Evolutionary conservation across 495 filamentous ascomycete species (phyloP), one percentile per base, ranked within the genome.

Genomic region (Geoglossum glabrum): DNA sequence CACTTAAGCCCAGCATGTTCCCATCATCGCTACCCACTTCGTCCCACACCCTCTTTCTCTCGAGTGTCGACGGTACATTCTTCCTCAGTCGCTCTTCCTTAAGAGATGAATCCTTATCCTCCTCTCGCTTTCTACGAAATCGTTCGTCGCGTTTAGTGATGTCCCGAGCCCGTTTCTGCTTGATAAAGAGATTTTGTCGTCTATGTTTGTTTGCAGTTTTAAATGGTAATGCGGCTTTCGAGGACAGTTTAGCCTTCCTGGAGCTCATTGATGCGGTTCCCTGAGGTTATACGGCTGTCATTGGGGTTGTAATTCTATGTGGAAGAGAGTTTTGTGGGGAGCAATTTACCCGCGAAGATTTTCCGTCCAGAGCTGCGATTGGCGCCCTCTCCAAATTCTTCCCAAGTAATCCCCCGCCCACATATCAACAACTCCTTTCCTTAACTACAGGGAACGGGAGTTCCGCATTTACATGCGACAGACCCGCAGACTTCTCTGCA

Each of bases 21-120:
- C 67, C 69, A 57, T 62, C 69, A 62, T 79, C 76, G 49, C 83
- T 82, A 57, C 85, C 85, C n/a, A 83, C 79, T 40, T 93, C 85
- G 64, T 97, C 92, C 90, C 90, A 98, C 55, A 86, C 79, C 65
- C 92, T 73, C 75, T 95, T 96, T 50, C 81, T 78, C 61, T 97
- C 92, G 25, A 96, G 77, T 1, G 87, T 95, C 40, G 79, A 66
- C 1, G 92, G 87, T 40, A 89, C 74, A 71, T 96, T 97, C 61
- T 75, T 77, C 61, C 74, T 80, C 52, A 87, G 72, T 62, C 92
- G 76, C 56, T 83, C 77, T 56, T 77, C 78, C 55, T 79, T 77
- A 54, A 95, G 68, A 46, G 76, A 74, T n/a, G 92, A 90, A 62
- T 96, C 78, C 67, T 81, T 84, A 61, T 81, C 78, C 69, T 98